Percentiles rank a stretch among this genome's conserved stretches.
These are phyloP conservation scores for Irpex lacteus DNA, from an alignment of 1,284 basidiomycete genomes.

Conservation along the genomic window DNA sequence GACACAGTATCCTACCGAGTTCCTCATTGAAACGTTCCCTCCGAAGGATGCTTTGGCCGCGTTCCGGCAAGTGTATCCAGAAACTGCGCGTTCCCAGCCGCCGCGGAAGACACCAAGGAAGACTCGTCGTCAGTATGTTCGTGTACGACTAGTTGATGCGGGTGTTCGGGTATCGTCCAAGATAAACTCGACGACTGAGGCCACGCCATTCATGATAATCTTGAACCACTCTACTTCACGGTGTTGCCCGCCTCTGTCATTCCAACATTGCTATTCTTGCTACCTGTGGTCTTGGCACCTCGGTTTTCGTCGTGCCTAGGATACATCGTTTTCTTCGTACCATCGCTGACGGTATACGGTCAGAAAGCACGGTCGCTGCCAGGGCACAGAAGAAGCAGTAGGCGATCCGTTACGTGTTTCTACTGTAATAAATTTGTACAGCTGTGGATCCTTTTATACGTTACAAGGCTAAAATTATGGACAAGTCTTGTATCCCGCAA, in stretches of 20 bases:
- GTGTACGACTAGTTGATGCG: slow-evolving; percentile 48
- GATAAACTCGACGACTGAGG: slow-evolving; percentile 6
- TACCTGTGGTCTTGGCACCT: slow-evolving; percentile 13
- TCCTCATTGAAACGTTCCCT: slow-evolving; percentile 21
- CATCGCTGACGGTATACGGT: slow-evolving; percentile 16
- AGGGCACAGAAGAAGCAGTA: background rate
- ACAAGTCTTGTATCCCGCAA: no score
- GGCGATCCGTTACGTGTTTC: background rate
- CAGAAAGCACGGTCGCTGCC: slow-evolving; percentile 5
- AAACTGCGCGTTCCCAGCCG: slow-evolving; percentile 9
- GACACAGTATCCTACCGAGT: slow-evolving; percentile 29
- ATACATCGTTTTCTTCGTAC: slow-evolving; percentile 12
- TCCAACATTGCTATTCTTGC: slow-evolving; percentile 30
- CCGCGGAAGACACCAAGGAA: slow-evolving; percentile 14
- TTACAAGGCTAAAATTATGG: background rate
- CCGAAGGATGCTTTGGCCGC: slow-evolving; percentile 17
- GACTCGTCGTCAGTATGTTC: slow-evolving; percentile 48
- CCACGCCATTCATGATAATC: slow-evolving; percentile 47
- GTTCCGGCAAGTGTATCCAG: background rate
- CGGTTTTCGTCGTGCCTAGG: slow-evolving; percentile 17
- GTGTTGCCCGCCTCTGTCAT: slow-evolving; percentile 53
- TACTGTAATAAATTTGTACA: background rate
- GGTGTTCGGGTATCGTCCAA: slow-evolving; percentile 45
- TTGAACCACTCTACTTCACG: slow-evolving; percentile 61
- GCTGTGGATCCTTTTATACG: background rate